These are phyloP conservation scores for Phytophthora idaei DNA, from an alignment of 352 stramenopile genomes.

Conservation along the genomic window DNA sequence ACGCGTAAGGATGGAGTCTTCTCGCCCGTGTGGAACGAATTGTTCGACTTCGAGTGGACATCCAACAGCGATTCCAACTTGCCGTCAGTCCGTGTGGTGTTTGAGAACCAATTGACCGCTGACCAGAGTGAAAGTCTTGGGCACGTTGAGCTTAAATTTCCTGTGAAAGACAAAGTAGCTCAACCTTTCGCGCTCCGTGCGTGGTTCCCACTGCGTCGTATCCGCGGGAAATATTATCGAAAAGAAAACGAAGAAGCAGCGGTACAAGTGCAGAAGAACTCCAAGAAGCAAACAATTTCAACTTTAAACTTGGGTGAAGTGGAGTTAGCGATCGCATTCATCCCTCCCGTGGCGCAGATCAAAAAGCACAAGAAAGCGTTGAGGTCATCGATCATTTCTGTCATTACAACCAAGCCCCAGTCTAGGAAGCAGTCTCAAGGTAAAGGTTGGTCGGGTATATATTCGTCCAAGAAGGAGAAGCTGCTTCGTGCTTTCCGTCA, in stretches of 20 bases:
- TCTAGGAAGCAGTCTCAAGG: not conserved
- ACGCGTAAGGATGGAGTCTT: constrained; percentile 72
- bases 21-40: constrained; percentile 73
- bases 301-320: constrained; percentile 47
- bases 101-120: constrained; percentile 71
- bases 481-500: constrained; percentile 57
- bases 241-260: constrained; percentile 24
- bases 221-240: constrained; percentile 32
- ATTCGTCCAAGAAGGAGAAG: constrained; percentile 47
- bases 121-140: constrained; percentile 75
- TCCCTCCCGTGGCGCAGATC: constrained; percentile 28
- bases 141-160: constrained; percentile 54
- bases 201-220: constrained; percentile 57
- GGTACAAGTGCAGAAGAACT: not conserved
- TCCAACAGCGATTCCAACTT: constrained; percentile 15
- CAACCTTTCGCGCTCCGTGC: constrained; percentile 49
- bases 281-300: constrained; percentile 16
- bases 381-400: constrained; percentile 57
- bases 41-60: constrained; percentile 79
- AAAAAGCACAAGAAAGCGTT: constrained; percentile 38
- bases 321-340: constrained; percentile 54
- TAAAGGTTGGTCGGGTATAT: constrained; percentile 14
- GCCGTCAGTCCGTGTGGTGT: constrained; percentile 40
- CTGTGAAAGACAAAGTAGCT: constrained; percentile 16
- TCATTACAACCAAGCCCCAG: constrained; percentile 43